Percentiles rank a stretch among this genome's conserved stretches.
Evolutionary conservation across 768 basidiomycete genomes (phyloP).

Genomic region (Suillus subluteus): DNA sequence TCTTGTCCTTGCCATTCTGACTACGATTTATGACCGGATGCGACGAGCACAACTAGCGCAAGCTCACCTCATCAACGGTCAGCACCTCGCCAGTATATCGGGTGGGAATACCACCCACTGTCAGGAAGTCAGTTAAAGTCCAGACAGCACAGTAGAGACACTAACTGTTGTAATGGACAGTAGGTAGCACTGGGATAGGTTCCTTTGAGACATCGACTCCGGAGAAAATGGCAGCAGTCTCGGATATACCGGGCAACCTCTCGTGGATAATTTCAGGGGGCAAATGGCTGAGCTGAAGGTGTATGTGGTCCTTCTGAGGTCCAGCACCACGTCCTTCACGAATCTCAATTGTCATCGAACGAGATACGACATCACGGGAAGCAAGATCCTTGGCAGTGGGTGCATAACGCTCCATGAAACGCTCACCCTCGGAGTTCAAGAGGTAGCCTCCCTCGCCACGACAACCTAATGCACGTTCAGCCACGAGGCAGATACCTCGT

Average conservation of each 20-base stretch:
- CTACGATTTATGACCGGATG: constrained; percentile 1
- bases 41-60: constrained; percentile 10
- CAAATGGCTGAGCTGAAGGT: constrained; percentile 95
- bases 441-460: constrained; percentile 99
- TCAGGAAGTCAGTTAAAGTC: constrained; percentile 13
- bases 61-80: constrained; percentile 67
- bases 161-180: constrained; percentile 98
- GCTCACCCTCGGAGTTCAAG: constrained; percentile 97
- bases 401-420: constrained; percentile 99
- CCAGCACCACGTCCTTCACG: constrained; percentile 99
- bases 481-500: constrained; percentile 8
- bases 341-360: constrained; percentile 98
- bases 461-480: constrained; percentile 61
- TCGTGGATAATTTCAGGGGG: constrained; percentile 95
- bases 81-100: constrained; percentile 97
- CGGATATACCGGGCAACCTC: constrained; percentile 97
- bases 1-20: constrained; percentile 83
- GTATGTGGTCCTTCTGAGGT: constrained; percentile 97
- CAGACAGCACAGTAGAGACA: constrained; percentile 17
- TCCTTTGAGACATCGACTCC: constrained; percentile 99
- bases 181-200: constrained; percentile 97
- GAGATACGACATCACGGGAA: constrained; percentile 98
- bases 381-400: constrained; percentile 99
- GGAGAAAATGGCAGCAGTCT: constrained; percentile 98
- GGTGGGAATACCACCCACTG: constrained; percentile 99